A percentile compares a stretch with the other conserved stretches of the same genome.
Conservation (phyloP, 495 filamentous ascomycete species). For the Tuber magnatum region DNA sequence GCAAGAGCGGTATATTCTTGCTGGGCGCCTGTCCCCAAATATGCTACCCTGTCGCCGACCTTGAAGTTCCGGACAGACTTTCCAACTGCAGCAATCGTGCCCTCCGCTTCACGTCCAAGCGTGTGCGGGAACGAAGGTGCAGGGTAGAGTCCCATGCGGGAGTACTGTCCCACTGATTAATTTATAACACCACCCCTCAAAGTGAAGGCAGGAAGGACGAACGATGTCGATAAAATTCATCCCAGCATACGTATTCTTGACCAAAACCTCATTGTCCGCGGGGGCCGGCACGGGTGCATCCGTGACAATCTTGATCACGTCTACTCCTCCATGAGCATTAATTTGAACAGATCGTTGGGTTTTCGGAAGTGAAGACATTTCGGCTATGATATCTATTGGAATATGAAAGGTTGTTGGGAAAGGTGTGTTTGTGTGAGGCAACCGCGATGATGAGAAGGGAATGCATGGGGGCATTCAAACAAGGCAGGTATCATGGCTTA, state of each 20-base stretch:
- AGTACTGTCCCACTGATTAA: conserved; percentile 51
- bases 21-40: conserved; percentile 55
- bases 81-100: conserved; percentile 53
- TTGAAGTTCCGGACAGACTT: conserved; percentile 43
- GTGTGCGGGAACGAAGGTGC: conserved; percentile 63
- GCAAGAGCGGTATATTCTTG: conserved; percentile 67
- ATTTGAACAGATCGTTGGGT: conserved; percentile 44
- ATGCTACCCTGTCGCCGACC: conserved; percentile 63
- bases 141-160: conserved; percentile 80
- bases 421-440: not conserved
- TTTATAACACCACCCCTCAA: not conserved
- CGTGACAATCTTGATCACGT: conserved; percentile 68
- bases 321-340: conserved; percentile 66
- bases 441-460: too few species aligned
- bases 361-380: conserved; percentile 34
- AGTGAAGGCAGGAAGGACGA: conserved; percentile 4
- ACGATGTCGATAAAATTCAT: conserved; percentile 80
- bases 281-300: conserved; percentile 69
- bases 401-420: not conserved
- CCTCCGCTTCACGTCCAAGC: conserved; percentile 76
- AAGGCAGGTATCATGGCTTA: not conserved
- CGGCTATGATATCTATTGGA: not conserved
- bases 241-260: conserved; percentile 78
- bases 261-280: conserved; percentile 64
- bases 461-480: not conserved